Evolutionary conservation across 2,329 filamentous ascomycete species (phyloP), one percentile per base, ranked within the genome.

Genomic region (Botrytis fabae): DNA sequence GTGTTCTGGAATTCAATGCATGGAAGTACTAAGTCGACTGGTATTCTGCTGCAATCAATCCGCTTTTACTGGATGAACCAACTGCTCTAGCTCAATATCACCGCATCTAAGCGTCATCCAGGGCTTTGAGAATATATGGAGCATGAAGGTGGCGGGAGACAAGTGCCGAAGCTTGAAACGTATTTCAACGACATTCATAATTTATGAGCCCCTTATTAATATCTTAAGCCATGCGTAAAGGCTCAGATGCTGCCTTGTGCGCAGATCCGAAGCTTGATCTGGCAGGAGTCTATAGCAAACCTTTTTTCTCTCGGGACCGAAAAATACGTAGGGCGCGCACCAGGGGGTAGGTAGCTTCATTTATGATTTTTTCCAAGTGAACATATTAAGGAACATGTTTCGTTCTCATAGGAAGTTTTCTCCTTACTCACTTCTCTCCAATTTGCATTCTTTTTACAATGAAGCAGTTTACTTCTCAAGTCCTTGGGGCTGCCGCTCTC

Each of bases 391-490:
- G 9, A 44, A 44, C n/a, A 44, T 44, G 61, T 42, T 32, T 44
- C 8, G 9, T 6, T 44, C 40, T n/a, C 16, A 44, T 44, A 8
- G 28, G 6, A 63, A 42, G 16, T 44, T 63, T 44, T 22, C 14
- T 44, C 57, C 16, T 32, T 9, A 44, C 40, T 12, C 61, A 44
- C n/a, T 63, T 9, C 16, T 44, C 40, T 63, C 2, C 40, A 28
- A 28, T 32, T 44, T 18, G 44, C 61, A 28, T 63, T 63, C 22
- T 63, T 44, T 44, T 22, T 9, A 44, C n/a, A 63, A 60, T 63
- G 61, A 63, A 63, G 40, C 25, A 63, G n/a, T 44, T 44, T 63
- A 63, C 40, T 16, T 42, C 61, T 44, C 61, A 63, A 44, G n/a
- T 63, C 40, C 40, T 63, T n/a, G n/a, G 61, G 38, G 61, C 61